Evolutionary conservation across 441 rosid genomes (phyloP).

Genomic region (Brassica hybrid): DNA sequence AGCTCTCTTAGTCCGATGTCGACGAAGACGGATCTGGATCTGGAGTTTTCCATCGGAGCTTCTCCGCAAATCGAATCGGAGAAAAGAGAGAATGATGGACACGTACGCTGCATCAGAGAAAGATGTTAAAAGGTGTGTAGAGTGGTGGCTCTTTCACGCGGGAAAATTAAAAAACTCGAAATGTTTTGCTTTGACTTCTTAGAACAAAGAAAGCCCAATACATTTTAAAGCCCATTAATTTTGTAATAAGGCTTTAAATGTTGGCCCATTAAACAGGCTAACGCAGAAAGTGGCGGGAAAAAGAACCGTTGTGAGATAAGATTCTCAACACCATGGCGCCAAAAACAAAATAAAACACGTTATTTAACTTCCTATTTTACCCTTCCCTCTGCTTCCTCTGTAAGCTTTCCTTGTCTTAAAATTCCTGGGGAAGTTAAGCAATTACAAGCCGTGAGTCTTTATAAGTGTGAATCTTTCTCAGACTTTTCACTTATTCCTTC

Average conservation of each 20-base stretch:
- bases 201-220: background rate
- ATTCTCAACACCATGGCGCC: slow-evolving; percentile 60
- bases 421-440: too few species aligned
- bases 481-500: too few species aligned
- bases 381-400: slow-evolving; percentile 32
- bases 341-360: slow-evolving; percentile 31
- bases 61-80: slow-evolving; percentile 7
- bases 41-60: slow-evolving; percentile 45
- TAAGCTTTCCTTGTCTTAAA: background rate
- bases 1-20: slow-evolving; percentile 75
- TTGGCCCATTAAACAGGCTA: background rate
- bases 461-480: too few species aligned
- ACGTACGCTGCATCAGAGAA: too few species aligned
- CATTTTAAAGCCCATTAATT: background rate
- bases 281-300: slow-evolving; percentile 58
- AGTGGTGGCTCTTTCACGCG: slow-evolving; percentile 16
- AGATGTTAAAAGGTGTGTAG: background rate
- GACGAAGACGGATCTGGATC: slow-evolving; percentile 51
- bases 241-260: background rate
- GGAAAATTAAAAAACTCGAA: slow-evolving; percentile 21
- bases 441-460: too few species aligned
- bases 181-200: background rate
- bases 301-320: slow-evolving; percentile 67
- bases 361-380: slow-evolving; percentile 15
- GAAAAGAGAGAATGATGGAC: background rate